Evolutionary conservation across 2,329 filamentous ascomycete genomes (phyloP).

Genomic region (Rutstroemia sp.): DNA sequence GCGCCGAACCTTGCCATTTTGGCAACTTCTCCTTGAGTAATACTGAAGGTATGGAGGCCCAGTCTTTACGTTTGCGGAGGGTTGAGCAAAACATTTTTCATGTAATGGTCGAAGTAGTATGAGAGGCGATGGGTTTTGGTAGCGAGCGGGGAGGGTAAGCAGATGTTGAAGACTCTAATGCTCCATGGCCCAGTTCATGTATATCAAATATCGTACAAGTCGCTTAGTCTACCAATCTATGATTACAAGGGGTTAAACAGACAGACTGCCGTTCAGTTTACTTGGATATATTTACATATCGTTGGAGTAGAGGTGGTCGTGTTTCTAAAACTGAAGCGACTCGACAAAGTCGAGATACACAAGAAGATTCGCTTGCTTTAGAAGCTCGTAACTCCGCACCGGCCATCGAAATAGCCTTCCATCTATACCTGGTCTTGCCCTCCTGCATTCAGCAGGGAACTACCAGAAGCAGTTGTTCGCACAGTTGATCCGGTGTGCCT

Average conservation of each 20-base stretch:
- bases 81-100: conserved; percentile 29
- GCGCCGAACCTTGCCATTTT: conserved; percentile 27
- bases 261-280: too few relatives aligned
- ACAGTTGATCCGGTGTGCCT: neutral
- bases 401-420: neutral
- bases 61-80: conserved; percentile 26
- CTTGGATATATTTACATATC: too few relatives aligned
- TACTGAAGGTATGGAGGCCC: conserved; percentile 21
- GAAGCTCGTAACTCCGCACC: too few relatives aligned
- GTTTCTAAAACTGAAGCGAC: too few relatives aligned
- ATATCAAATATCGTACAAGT: too few relatives aligned
- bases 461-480: neutral
- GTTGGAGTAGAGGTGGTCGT: too few relatives aligned
- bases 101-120: neutral
- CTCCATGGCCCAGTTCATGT: too few relatives aligned
- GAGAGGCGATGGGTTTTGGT: neutral
- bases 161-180: neutral
- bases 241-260: too few relatives aligned
- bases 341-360: too few relatives aligned
- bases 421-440: neutral
- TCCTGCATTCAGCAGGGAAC: neutral
- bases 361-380: too few relatives aligned
- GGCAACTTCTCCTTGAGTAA: conserved; percentile 19
- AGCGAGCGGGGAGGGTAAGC: neutral
- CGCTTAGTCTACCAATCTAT: too few relatives aligned